Evolutionary conservation across 2,329 filamentous ascomycete genomes (phyloP), one percentile per base, ranked within the genome.

Genomic region (Fusarium sp.): DNA sequence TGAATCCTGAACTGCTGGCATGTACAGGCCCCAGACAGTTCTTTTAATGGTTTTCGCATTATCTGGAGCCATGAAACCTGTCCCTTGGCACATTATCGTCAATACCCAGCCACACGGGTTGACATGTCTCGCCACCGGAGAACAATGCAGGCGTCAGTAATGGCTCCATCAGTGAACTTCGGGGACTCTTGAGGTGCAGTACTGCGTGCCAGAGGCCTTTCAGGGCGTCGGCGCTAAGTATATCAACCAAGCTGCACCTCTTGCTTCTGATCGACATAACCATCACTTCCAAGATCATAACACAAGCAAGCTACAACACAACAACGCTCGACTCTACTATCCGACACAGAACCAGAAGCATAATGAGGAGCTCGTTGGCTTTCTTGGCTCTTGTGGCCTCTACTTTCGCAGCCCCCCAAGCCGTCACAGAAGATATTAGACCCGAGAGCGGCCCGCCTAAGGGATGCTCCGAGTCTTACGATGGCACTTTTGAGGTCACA

Each of bases 401-500:
- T 60, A 79, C 79, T 63, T 77, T 78, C 18, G 83, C 82, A 25
- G 74, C 80, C 33, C 80, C 81, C 23, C 79, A 83, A 71, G 70
- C 71, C n/a, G 82, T 84, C 49, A 83, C 82, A 40, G 78, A 79
- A 14, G 71, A 79, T 66, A 81, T 89, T 58, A 77, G 84, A 6
- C 88, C 89, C 10, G 75, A 80, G 1, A 79, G 76, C 14, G 68
- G 81, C 3, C 77, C 85, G 1, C 87, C 89, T 1, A 73, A 78
- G 1, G 86, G 85, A 63, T 92, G 89, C 81, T 74, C 78, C 50
- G 68, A 79, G 10, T 83, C 77, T 58, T 84, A 83, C 73, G 73
- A 81, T 13, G 86, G 87, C 51, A 79, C 79, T 33, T 91, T 92
- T 71, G 81, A 88, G 75, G 84, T 91, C 68, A 84, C 86, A 51